Conservation (phyloP, 73 alveolate species). For the Paramecium sonneborni region DNA sequence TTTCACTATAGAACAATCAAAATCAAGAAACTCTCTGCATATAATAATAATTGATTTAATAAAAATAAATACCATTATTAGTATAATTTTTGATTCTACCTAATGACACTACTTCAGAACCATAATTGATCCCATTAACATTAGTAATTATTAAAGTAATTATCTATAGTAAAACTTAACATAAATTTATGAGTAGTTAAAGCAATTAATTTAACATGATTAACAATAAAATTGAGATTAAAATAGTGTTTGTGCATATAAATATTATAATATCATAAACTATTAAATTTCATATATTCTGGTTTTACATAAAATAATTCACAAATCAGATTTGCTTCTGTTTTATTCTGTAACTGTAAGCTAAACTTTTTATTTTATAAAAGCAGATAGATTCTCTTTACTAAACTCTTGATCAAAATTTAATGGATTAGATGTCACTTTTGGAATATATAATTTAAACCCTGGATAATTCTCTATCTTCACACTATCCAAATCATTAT, state of each 20-base stretch:
- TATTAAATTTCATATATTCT: background rate
- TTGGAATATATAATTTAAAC: background rate
- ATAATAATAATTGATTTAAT: background rate
- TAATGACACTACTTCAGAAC: background rate
- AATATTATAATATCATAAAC: background rate
- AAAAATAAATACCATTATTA: background rate
- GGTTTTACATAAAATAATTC: background rate
- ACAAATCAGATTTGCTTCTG: conserved; percentile 19
- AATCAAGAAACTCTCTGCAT: background rate
- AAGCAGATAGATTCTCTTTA: background rate
- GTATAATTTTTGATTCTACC: conserved; percentile 9
- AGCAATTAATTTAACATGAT: background rate
- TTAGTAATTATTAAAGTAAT: background rate
- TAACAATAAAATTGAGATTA: background rate
- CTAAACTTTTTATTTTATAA: background rate
- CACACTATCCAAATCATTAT: conserved; percentile 35
- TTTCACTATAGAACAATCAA: background rate
- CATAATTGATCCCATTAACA: background rate
- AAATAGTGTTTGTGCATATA: background rate
- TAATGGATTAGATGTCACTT: background rate
- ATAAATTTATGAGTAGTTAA: background rate
- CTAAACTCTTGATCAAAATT: conserved; percentile 6
- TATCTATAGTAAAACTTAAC: background rate
- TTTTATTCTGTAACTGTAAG: background rate
- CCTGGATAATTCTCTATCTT: background rate